phyloP scores from a whole-genome alignment of 768 basidiomycete genomes.

The Tulasnella sp. region DNA sequence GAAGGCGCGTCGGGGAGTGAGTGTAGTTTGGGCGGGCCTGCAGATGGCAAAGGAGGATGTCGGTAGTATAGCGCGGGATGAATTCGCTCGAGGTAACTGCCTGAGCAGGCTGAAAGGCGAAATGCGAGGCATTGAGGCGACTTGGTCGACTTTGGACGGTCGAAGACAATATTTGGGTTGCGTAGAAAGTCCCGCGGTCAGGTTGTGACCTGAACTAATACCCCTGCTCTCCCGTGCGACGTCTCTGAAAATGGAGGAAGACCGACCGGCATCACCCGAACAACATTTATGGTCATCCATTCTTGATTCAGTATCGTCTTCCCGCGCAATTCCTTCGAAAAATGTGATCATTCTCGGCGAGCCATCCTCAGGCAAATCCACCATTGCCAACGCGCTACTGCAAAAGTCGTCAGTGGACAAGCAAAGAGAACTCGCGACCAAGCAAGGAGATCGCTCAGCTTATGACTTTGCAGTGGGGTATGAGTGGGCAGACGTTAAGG shows the following conservation, averaged over 20 bases:
- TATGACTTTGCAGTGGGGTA: constrained; percentile 84
- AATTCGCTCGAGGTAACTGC: neutral
- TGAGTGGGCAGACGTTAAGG: constrained; percentile 81
- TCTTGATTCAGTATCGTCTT: constrained; percentile 74
- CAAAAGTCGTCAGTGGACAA: constrained; percentile 53
- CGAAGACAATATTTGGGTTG: neutral
- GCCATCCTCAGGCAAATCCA: constrained; percentile 69
- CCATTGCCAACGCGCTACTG: constrained; percentile 60
- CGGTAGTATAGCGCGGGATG: neutral
- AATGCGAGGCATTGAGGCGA: neutral
- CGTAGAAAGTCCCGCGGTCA: neutral
- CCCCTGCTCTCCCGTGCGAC: neutral
- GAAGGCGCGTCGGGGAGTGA: neutral
- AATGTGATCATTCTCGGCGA: constrained; percentile 80
- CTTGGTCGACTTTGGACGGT: neutral
- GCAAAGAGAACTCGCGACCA: constrained; percentile 23
- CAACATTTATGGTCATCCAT: constrained; percentile 91
- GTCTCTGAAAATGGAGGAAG: neutral
- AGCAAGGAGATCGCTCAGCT: constrained; percentile 44
- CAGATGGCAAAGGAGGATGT: neutral
- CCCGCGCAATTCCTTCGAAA: constrained; percentile 75
- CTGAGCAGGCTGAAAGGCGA: neutral
- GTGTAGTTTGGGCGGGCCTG: neutral
- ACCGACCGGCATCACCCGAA: constrained; percentile 21
- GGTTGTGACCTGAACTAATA: neutral